A percentile compares a stretch with the other conserved stretches of the same genome.
phyloP scores from a whole-genome alignment of 2,329 filamentous ascomycete genomes.

The Fusarium penzigii region DNA sequence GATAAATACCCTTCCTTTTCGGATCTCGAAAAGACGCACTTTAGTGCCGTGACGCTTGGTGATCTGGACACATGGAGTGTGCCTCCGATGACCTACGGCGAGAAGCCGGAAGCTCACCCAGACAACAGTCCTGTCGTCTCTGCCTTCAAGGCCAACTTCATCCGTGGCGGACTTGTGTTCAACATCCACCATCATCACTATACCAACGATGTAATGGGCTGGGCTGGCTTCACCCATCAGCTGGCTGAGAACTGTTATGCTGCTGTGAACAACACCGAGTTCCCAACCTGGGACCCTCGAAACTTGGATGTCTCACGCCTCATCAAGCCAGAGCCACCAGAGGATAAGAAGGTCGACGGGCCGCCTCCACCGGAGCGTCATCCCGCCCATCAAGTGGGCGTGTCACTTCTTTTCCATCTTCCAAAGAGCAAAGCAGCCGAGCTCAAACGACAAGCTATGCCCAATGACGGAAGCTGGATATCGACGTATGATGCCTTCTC shows the following conservation, averaged over 20 bases:
- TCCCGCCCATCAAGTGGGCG: conserved; percentile 25
- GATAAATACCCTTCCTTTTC: conserved; percentile 37
- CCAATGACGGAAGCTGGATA: conserved; percentile 40
- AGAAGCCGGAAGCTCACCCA: conserved; percentile 40
- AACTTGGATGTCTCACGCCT: conserved; percentile 39
- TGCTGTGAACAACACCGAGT: conserved; percentile 26
- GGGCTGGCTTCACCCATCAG: conserved; percentile 39
- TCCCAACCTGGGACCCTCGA: conserved; percentile 37
- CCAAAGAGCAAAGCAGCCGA: conserved; percentile 43
- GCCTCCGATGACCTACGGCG: conserved; percentile 40
- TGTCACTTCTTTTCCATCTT: conserved; percentile 42
- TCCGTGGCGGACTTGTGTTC: conserved; percentile 43
- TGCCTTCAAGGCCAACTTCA: conserved; percentile 44
- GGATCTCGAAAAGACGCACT: conserved; percentile 39
- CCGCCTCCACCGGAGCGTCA: conserved; percentile 32
- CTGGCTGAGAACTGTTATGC: conserved; percentile 46
- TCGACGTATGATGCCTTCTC: conserved; percentile 48
- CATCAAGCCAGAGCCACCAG: conserved; percentile 28
- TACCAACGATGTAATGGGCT: conserved; percentile 44
- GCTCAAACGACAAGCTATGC: conserved; percentile 39
- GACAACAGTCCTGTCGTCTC: conserved; percentile 35
- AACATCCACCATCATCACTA: conserved; percentile 46
- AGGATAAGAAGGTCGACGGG: conserved; percentile 33
- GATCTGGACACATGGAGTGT: conserved; percentile 37
- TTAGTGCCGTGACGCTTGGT: conserved; percentile 33